Evolutionary conservation across 768 basidiomycete species (phyloP).

Genomic region (Rhodocollybia butyracea): DNA sequence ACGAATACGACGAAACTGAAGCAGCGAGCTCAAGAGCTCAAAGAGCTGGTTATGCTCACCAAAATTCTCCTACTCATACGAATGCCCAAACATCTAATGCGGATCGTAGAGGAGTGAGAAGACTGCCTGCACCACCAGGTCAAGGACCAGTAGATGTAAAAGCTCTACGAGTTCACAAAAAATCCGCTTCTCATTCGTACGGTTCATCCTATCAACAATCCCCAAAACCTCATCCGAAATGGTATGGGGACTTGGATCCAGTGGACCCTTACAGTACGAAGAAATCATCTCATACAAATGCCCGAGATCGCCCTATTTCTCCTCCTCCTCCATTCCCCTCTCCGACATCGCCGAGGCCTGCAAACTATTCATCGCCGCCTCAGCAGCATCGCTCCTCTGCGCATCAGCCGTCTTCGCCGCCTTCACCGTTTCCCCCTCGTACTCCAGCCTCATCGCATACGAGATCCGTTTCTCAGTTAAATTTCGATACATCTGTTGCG

Average conservation of each 20-base stretch:
- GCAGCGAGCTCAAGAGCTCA: background rate
- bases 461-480: conserved; percentile 1
- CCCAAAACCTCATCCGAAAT: background rate
- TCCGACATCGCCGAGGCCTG: background rate
- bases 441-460: background rate
- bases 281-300: background rate
- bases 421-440: background rate
- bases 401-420: background rate
- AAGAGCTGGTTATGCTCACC: background rate
- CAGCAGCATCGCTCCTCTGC: background rate
- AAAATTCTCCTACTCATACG: background rate
- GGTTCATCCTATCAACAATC: background rate
- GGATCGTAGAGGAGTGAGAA: background rate
- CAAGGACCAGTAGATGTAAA: background rate
- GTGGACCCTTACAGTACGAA: background rate
- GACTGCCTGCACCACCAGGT: background rate
- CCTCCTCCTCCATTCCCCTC: background rate
- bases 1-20: background rate
- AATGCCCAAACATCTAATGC: background rate
- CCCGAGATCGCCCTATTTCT: background rate
- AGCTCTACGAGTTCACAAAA: conserved; percentile 3
- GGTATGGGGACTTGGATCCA: background rate
- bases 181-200: conserved; percentile 5
- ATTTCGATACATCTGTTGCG: conserved; percentile 6
- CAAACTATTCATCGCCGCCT: background rate